Conservation (phyloP, 1,139 yeast genomes). For the Magnusiomyces clavatus region DNA sequence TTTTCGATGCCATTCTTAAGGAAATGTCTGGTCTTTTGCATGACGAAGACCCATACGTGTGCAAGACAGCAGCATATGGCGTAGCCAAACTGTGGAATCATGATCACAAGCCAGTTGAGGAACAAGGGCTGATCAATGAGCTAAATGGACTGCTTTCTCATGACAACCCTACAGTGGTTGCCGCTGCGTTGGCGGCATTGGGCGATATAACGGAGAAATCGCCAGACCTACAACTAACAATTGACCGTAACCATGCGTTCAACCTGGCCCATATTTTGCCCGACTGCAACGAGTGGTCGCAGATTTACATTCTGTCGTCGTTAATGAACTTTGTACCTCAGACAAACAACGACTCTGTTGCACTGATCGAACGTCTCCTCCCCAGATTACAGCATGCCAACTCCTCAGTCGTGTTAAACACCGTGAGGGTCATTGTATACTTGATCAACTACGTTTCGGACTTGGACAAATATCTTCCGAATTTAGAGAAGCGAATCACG, state of each 20-base stretch:
- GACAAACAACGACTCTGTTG: constrained; percentile 53
- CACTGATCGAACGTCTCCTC: constrained; percentile 56
- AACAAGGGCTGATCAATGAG: constrained; percentile 42
- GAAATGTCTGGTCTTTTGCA: constrained; percentile 36
- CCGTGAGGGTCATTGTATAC: constrained; percentile 66
- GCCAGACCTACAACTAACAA: constrained; percentile 42
- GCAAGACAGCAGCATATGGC: constrained; percentile 63
- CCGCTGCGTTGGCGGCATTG: constrained; percentile 67
- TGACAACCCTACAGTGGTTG: constrained; percentile 51
- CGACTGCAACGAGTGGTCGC: constrained; percentile 75
- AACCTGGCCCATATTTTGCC: constrained; percentile 43
- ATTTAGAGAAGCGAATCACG: constrained; percentile 55
- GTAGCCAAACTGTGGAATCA: constrained; percentile 61
- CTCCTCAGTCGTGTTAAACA: constrained; percentile 71
- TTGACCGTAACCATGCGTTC: constrained; percentile 51
- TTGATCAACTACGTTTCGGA: constrained; percentile 56
- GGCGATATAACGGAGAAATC: constrained; percentile 56
- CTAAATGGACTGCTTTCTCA: constrained; percentile 56
- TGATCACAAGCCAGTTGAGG: constrained; percentile 42
- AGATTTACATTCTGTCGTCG: constrained; percentile 59
- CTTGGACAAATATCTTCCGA: constrained; percentile 38
- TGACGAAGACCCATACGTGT: constrained; percentile 52
- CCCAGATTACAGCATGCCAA: constrained; percentile 79
- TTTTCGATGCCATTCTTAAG: constrained; percentile 39
- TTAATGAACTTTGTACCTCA: constrained; percentile 68